Evolutionary conservation across 768 basidiomycete species (phyloP), one percentile per base, ranked within the genome.

Genomic region (Boletus speciosus): DNA sequence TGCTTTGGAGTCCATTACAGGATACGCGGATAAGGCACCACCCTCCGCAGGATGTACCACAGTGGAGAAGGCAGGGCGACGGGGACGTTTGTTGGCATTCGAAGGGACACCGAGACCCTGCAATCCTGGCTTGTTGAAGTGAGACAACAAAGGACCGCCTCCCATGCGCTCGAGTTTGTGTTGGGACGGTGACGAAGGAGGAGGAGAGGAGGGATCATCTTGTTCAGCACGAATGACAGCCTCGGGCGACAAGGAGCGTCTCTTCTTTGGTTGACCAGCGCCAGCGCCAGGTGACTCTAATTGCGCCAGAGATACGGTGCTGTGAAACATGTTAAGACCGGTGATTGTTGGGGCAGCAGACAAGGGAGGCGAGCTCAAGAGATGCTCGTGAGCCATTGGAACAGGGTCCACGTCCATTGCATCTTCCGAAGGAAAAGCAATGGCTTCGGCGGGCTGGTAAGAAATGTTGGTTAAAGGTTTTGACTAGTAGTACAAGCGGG

Each of bases 381-480:
- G 52, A 69, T 64, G 23, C 55, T 68, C 55, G 39, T 74, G 70
- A 43, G 69, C 66, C 55, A 74, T 78, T 19, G 81, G 81, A 47
- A 63, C 65, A 16, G 79, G 78, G 65, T 93, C 90, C 35, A 92
- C 79, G 59, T 93, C 90, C 90, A 92, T 93, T 31, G 84, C 85
- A 68, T 89, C 78, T 60, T 83, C 81, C 40, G 72, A 73, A 29
- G 79, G 76, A 25, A 75, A 65, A 47, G 80, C 78, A 9, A 73
- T 71, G 41, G 71, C 66, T 56, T 71, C 70, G 16, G 42, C 15
- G 15, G 73, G 71, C 74, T 77, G 52, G 47, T 47, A 32, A 36
- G 32, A 29, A 31, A 7, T 35, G 31, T 68, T 11, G 72, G 65
- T 41, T 41, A 19, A 41, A 41, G 11, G n/a, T n/a, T 21, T 31